phyloP scores from a whole-genome alignment of 1,284 basidiomycete species.

The Chalciporus sp. region DNA sequence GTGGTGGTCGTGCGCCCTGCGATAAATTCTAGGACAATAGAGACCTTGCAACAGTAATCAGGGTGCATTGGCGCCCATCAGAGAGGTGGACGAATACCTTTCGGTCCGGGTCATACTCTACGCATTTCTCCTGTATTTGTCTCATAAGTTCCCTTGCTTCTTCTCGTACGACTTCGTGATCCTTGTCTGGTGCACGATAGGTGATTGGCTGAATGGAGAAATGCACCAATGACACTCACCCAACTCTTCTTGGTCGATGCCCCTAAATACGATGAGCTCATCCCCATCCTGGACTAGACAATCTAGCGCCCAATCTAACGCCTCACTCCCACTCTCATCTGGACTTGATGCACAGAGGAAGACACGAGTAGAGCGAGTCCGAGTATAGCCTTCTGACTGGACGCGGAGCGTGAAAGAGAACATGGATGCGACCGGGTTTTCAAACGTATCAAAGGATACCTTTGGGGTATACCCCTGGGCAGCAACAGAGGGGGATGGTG shows the following conservation, averaged over 20 bases:
- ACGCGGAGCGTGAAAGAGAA: slow-evolving; percentile 78
- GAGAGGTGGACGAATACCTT: slow-evolving; percentile 47
- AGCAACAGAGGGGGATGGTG: slow-evolving; percentile 29
- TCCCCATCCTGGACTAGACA: slow-evolving; percentile 90
- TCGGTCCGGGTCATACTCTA: slow-evolving; percentile 77
- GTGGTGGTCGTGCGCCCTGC: slow-evolving; percentile 89
- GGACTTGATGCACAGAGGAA: slow-evolving; percentile 90
- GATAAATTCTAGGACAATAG: slow-evolving; percentile 92
- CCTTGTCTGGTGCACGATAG: slow-evolving; percentile 54
- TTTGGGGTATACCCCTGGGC: slow-evolving; percentile 73
- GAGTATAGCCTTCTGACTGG: slow-evolving; percentile 82
- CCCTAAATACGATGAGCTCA: slow-evolving; percentile 90
- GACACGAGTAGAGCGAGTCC: slow-evolving; percentile 82
- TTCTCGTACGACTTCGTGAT: slow-evolving; percentile 83
- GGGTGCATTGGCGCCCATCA: background rate
- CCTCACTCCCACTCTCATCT: slow-evolving; percentile 85
- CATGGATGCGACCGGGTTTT: slow-evolving; percentile 72
- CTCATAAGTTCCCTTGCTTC: slow-evolving; percentile 86
- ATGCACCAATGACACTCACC: slow-evolving; percentile 47
- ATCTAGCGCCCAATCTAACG: slow-evolving; percentile 89
- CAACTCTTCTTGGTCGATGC: slow-evolving; percentile 84
- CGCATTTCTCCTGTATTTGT: slow-evolving; percentile 81
- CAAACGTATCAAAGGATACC: slow-evolving; percentile 86
- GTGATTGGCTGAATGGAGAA: background rate
- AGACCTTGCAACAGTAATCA: slow-evolving; percentile 55